A percentile compares a stretch with the other conserved stretches of the same genome.
Conservation (phyloP, 2,329 filamentous ascomycete genomes). For the Nothophoma quercina region DNA sequence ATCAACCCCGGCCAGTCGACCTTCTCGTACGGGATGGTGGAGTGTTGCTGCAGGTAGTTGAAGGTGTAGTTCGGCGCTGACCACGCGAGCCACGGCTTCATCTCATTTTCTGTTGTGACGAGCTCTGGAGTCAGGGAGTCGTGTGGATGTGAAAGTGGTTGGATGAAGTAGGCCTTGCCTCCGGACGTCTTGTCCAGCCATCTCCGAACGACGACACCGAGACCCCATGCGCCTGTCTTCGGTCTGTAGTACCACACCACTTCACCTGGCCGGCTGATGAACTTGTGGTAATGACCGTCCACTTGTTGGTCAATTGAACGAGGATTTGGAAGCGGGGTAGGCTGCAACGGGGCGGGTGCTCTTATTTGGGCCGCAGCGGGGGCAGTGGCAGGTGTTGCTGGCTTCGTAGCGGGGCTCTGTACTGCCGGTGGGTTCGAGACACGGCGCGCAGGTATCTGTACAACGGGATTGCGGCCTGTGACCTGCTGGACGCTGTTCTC, state of each 20-base stretch:
- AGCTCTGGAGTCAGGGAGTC: conserved; percentile 50
- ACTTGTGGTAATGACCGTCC: conserved; percentile 57
- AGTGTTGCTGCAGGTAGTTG: conserved; percentile 51
- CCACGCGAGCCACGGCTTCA: conserved; percentile 67
- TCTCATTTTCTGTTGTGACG: conserved; percentile 53
- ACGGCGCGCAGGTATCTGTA: conserved; percentile 37
- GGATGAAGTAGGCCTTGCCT: conserved; percentile 52
- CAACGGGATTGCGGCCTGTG: conserved; percentile 28
- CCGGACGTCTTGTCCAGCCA: conserved; percentile 47
- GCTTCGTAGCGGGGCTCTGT: conserved; percentile 34
- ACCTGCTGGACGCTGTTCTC: conserved; percentile 11
- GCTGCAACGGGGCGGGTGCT: conserved; percentile 32
- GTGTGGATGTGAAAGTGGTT: conserved; percentile 59
- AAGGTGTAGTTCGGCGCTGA: conserved; percentile 62
- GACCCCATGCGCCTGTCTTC: conserved; percentile 58
- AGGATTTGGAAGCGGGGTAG: conserved; percentile 51
- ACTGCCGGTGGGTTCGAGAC: conserved; percentile 30
- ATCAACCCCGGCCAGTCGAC: conserved; percentile 60
- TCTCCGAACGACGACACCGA: conserved; percentile 60
- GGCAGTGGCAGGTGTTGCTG: conserved; percentile 24
- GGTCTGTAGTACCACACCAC: conserved; percentile 64
- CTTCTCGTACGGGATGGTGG: conserved; percentile 54
- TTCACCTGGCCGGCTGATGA: conserved; percentile 63
- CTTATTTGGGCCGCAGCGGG: conserved; percentile 31
- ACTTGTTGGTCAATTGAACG: conserved; percentile 57